Base-by-base conservation (phyloP, 352 stramenopile genomes). In the Phytophthora colocasiae region DNA sequence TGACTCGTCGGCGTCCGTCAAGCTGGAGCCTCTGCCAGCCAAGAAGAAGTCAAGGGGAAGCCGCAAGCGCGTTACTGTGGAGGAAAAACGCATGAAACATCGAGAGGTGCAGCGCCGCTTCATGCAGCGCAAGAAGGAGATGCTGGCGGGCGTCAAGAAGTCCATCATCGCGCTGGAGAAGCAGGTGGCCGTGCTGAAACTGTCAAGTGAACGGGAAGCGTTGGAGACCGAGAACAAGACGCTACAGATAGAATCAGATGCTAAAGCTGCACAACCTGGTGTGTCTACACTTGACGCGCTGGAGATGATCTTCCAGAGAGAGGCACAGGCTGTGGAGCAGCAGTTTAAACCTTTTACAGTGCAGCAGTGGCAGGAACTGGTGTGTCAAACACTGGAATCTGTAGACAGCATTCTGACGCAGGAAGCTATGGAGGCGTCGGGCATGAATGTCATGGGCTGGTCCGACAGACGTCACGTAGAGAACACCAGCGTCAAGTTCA, bases 51-150 rank as follows among this genome's bases (percentile, higher is more conserved):
- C 60, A 51, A 69, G 58, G 7, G 47, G 49, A 14, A 51, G 56
- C 11, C 69, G 68, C 4, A 68, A 66, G 40, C 75, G 76, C 9
- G 64, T 75, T 7, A 63, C 73, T 6, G 40, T 71, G 1, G 73
- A 84, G 36, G 73, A 79, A 56, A 77, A 77, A 58, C 74, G 71
- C 38, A 75, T 80, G 65, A 82, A 85, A 31, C 77, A 85, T 50
- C 77, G 77, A 19, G 77, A 85, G 48, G 77, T 82, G 44, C 77
- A 85, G 62, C 70, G 77, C 14, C 70, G 73, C 39, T 85, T 85
- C 50, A 85, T 85, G 73, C 63, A 79, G 55, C 77, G 77, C 51
- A 85, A 85, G 59, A 85, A 85, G 56, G 71, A 74, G 52, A 68
- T 70, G 32, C 60, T 80, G 10, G 60, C 54, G 24, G 58, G 64